phyloP scores from a whole-genome alignment of 805 yeast genomes.

The Metschnikowia lochheadii region DNA sequence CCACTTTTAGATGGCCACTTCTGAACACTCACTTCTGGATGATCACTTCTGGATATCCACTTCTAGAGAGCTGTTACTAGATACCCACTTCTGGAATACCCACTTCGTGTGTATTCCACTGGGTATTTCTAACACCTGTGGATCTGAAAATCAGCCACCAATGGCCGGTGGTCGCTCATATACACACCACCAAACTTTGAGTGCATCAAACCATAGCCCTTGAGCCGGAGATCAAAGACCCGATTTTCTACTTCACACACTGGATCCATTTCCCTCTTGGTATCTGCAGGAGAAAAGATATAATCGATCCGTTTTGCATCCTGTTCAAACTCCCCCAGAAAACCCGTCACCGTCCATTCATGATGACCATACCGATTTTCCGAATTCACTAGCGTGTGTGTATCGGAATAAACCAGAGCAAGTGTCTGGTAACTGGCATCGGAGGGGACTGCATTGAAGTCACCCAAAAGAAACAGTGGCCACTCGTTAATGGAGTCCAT shows the following conservation, averaged over 20 bases:
- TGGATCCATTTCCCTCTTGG: constrained; percentile 13
- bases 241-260: constrained; percentile 14
- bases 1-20: too few species aligned
- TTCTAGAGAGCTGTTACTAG: too few species aligned
- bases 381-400: constrained; percentile 19
- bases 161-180: constrained; percentile 36
- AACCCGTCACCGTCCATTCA: constrained; percentile 31
- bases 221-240: constrained; percentile 17
- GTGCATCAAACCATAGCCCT: constrained; percentile 29
- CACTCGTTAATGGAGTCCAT: constrained; percentile 19
- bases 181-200: constrained; percentile 30
- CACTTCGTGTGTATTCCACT: too few species aligned
- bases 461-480: constrained; percentile 33
- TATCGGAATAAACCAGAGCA: constrained; percentile 15
- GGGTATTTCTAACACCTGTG: background rate
- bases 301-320: constrained; percentile 34
- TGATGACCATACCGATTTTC: constrained; percentile 27
- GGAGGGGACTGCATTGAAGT: constrained; percentile 24
- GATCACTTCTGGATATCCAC: too few species aligned
- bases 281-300: constrained; percentile 26
- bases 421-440: constrained; percentile 20
- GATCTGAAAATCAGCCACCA: constrained; percentile 26
- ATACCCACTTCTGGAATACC: too few species aligned
- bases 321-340: constrained; percentile 23
- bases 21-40: too few species aligned